These are phyloP conservation scores for Gossypium thurberi DNA, from an alignment of 345 rosid genomes.

Conservation along the genomic window DNA sequence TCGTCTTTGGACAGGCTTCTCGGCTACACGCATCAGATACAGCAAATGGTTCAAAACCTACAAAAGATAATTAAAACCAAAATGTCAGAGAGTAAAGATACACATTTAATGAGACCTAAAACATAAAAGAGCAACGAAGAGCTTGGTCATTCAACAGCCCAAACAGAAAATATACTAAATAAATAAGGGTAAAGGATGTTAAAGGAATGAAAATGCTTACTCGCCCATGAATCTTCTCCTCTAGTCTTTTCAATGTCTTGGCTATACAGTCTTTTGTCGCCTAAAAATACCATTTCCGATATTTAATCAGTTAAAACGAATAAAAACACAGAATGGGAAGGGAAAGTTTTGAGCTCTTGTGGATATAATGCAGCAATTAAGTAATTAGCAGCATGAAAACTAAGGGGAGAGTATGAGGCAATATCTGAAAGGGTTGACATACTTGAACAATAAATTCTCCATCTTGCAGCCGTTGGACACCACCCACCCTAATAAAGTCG, in stretches of 20 bases:
- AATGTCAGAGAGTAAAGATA: constrained; percentile 12
- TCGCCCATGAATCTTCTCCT: constrained; percentile 92
- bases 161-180: constrained; percentile 2
- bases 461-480: constrained; percentile 88
- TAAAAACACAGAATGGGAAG: neutral
- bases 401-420: neutral
- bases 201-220: constrained; percentile 39
- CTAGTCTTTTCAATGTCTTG: constrained; percentile 89
- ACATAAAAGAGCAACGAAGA: neutral
- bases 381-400: neutral
- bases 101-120: constrained; percentile 5
- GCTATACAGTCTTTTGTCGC: constrained; percentile 98
- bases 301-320: constrained; percentile 8
- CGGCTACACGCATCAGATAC: constrained; percentile 80
- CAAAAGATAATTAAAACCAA: constrained; percentile 19
- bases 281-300: constrained; percentile 29
- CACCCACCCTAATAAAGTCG: constrained; percentile 92
- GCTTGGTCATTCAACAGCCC: neutral
- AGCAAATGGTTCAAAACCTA: constrained; percentile 83
- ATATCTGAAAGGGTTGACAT: constrained; percentile 24
- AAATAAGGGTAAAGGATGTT: neutral
- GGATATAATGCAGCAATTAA: neutral
- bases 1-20: constrained; percentile 74
- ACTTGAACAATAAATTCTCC: constrained; percentile 96
- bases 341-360: constrained; percentile 7